Evolutionary conservation across 2,329 filamentous ascomycete species (phyloP).

Genomic region (Parastagonospora nodorum): DNA sequence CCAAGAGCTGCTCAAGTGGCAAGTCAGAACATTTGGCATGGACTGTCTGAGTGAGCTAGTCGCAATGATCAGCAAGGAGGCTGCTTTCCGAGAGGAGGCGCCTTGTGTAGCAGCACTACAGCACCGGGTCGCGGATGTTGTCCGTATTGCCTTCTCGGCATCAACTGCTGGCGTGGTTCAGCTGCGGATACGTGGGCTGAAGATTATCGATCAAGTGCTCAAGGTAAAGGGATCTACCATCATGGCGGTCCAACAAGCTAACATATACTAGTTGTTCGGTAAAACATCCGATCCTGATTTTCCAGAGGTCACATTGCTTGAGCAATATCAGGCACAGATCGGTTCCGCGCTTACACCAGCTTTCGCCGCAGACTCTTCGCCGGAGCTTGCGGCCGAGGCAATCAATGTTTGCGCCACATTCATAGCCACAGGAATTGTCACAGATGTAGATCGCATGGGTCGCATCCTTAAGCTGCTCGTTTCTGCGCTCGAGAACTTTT

Average conservation of each 20-base stretch:
- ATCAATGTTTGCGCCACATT: conserved; percentile 98
- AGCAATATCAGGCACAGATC: conserved; percentile 98
- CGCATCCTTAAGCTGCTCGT: conserved; percentile 94
- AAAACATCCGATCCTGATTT: conserved; percentile 96
- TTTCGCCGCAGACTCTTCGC: conserved; percentile 93
- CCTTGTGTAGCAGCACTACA: conserved; percentile 79
- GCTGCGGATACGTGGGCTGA: conserved; percentile 85
- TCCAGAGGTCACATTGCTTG: conserved; percentile 91
- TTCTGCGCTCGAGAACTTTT: conserved; percentile 89
- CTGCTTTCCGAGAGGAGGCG: conserved; percentile 77
- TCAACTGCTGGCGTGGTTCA: conserved; percentile 93
- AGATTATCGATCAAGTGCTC: conserved; percentile 90
- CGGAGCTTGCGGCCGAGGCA: conserved; percentile 92
- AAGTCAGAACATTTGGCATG: conserved; percentile 93
- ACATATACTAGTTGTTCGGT: conserved; percentile 73
- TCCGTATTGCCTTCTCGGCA: conserved; percentile 95
- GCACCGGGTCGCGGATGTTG: conserved; percentile 84
- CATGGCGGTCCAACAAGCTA: background rate
- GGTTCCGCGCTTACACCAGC: conserved; percentile 94
- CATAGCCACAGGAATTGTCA: conserved; percentile 95
- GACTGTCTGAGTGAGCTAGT: conserved; percentile 85
- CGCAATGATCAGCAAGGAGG: conserved; percentile 75
- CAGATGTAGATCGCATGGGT: conserved; percentile 97
- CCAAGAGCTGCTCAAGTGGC: conserved; percentile 91
- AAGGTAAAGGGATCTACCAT: conserved; percentile 55